Conservation (phyloP, 2,329 filamentous ascomycete species). For the Cephalotrichum gorgonifer region DNA sequence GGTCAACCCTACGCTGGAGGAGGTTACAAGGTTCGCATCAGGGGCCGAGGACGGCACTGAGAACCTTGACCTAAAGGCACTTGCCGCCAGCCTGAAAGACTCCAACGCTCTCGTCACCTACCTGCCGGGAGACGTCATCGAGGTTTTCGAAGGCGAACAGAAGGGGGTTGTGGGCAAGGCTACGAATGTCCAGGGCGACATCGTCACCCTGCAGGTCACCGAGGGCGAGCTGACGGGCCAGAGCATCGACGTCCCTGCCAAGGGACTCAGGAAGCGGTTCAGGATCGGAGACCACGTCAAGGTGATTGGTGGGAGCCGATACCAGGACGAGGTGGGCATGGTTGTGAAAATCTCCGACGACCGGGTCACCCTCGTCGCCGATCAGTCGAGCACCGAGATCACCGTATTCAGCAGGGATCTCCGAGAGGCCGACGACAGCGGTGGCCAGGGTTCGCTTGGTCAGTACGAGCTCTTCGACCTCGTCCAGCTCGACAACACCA, state of each 20-base stretch:
- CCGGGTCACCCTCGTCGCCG: constrained; percentile 82
- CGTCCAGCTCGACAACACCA: constrained; percentile 85
- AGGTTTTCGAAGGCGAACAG: constrained; percentile 93
- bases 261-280: constrained; percentile 88
- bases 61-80: constrained; percentile 81
- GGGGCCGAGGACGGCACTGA: constrained; percentile 86
- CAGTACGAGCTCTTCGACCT: constrained; percentile 90
- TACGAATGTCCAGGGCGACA: constrained; percentile 78
- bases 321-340: constrained; percentile 91
- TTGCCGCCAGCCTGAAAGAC: constrained; percentile 83
- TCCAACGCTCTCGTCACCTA: constrained; percentile 74
- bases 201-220: constrained; percentile 77
- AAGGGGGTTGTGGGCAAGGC: constrained; percentile 81
- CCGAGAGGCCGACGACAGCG: constrained; percentile 84
- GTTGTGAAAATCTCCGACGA: constrained; percentile 91
- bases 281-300: constrained; percentile 93
- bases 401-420: constrained; percentile 98
- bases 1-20: constrained; percentile 86
- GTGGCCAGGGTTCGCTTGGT: constrained; percentile 72
- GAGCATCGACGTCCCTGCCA: constrained; percentile 83
- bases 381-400: constrained; percentile 86
- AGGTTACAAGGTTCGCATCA: constrained; percentile 88
- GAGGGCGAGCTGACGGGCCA: constrained; percentile 76
- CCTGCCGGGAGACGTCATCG: constrained; percentile 87
- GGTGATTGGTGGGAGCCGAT: constrained; percentile 91